Evolutionary conservation across 2,329 filamentous ascomycete species (phyloP), one percentile per base, ranked within the genome.

Genomic region (Clonostachys byssicola): DNA sequence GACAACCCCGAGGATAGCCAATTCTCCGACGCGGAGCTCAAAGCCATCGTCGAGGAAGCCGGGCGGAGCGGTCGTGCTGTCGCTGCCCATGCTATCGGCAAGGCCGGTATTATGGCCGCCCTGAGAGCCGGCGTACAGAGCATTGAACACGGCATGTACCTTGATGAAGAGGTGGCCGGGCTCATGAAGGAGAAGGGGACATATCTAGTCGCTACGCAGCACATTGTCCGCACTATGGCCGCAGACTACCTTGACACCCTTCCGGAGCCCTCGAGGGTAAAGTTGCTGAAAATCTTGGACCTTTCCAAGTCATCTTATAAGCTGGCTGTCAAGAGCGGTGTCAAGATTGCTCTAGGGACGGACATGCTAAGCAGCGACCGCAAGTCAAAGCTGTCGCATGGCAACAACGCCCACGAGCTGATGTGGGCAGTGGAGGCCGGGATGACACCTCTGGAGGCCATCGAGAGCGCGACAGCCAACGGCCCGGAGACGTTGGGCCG

Each of bases 261-360:
- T 36, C 59, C 61, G n/a, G 58, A 58, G 10, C 51, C 58, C 10
- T 52, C 58, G 3, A 64, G 65, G 41, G 55, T 56, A 33, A 77
- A 76, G 58, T 51, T 72, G 34, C 42, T 64, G n/a, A 59, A 61
- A 40, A 57, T 69, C 9, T 59, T 61, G 12, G 60, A 60, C 39
- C 53, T 65, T n/a, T 63, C 70, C 34, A 59, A 60, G 47, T 58
- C 57, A 36, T 62, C 68, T 14, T 72, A 74, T 54, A 55, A 58
- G 41, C 52, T 72, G 30, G 74, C 72, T 3, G 62, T 77, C 42
- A 56, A 62, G 40, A 58, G 56, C 8, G 71, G 72, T 2, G 66
- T 77, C 43, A 71, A 64, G 47, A 65, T 75, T 14, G 74, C 74
- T 7, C 59, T 77, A 2, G 73, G 75, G 1, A 77, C 74, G 2